Conservation (phyloP, 305 asterid genomes). For the Fraxinus sp. region DNA sequence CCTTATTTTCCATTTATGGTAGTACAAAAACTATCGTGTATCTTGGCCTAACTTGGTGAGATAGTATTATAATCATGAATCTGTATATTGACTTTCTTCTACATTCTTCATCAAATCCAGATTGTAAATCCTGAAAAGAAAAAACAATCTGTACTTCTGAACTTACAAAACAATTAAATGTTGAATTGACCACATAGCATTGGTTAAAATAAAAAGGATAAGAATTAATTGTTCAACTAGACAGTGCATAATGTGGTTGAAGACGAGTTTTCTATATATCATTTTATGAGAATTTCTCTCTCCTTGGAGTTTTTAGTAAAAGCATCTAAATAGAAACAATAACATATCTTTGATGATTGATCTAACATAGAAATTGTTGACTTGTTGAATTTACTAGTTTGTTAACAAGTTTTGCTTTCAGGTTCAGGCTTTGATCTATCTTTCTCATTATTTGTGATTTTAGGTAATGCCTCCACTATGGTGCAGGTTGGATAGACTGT, state of each 20-base stretch:
- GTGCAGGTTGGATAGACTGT: slow-evolving; percentile 99
- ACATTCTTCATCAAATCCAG: not conserved
- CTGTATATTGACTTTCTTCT: not conserved
- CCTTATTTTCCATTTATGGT: not conserved
- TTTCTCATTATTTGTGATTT: slow-evolving; percentile 51
- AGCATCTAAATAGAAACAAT: not conserved
- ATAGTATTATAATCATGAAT: not conserved
- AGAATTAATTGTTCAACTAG: not conserved
- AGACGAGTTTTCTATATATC: not conserved
- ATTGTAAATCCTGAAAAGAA: not conserved
- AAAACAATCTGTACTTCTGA: not conserved
- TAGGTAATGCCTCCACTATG: slow-evolving; percentile 99
- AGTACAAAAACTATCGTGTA: not conserved
- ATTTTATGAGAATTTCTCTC: not conserved
- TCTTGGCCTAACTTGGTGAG: not conserved
- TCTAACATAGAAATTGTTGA: not conserved
- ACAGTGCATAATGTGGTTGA: not conserved
- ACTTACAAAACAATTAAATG: not conserved
- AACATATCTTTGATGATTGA: not conserved
- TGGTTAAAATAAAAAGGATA: not conserved
- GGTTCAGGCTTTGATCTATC: not conserved
- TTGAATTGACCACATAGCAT: not conserved
- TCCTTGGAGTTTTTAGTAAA: not conserved
- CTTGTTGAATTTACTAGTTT: not conserved
- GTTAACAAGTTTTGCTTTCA: not conserved